These are phyloP conservation scores for Gossypium longicalyx DNA, from an alignment of 345 rosid genomes.

Conservation along the genomic window DNA sequence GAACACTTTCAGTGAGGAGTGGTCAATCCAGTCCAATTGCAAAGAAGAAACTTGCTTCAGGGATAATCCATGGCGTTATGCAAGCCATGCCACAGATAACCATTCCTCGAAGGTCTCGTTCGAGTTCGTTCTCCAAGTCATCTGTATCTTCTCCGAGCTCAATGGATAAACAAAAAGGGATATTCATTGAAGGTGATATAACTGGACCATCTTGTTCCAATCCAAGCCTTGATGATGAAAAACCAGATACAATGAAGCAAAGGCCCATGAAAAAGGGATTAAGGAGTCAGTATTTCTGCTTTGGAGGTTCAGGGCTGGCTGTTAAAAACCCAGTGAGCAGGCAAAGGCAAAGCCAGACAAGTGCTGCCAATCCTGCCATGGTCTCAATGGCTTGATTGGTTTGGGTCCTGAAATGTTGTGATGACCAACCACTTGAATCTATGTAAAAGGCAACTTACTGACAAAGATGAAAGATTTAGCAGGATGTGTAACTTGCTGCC, in stretches of 20 bases:
- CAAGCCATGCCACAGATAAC: constrained; percentile 46
- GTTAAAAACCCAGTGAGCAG: constrained; percentile 41
- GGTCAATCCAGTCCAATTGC: constrained; percentile 71
- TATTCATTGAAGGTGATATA: constrained; percentile 36
- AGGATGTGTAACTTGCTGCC: constrained; percentile 10
- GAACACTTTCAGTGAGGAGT: constrained; percentile 74
- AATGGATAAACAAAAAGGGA: constrained; percentile 61
- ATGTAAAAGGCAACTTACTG: constrained; percentile 6
- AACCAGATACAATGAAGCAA: constrained; percentile 33
- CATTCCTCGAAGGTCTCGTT: constrained; percentile 50
- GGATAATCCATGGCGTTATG: constrained; percentile 45
- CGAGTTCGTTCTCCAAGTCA: constrained; percentile 73
- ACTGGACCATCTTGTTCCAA: constrained; percentile 50
- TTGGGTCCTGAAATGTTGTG: not conserved
- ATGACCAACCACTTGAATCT: not conserved
- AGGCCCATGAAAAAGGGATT: constrained; percentile 34
- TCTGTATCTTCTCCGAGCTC: constrained; percentile 53
- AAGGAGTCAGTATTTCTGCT: constrained; percentile 69
- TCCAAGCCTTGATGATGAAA: constrained; percentile 27
- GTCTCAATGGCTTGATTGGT: constrained; percentile 40
- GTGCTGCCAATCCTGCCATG: constrained; percentile 32
- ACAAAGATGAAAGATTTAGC: constrained; percentile 20
- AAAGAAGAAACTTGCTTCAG: constrained; percentile 68
- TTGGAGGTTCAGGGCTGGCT: constrained; percentile 49
- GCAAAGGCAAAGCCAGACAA: constrained; percentile 32